These are phyloP conservation scores for Pseudevernia furfuracea DNA, from an alignment of 495 filamentous ascomycete species.

Conservation along the genomic window DNA sequence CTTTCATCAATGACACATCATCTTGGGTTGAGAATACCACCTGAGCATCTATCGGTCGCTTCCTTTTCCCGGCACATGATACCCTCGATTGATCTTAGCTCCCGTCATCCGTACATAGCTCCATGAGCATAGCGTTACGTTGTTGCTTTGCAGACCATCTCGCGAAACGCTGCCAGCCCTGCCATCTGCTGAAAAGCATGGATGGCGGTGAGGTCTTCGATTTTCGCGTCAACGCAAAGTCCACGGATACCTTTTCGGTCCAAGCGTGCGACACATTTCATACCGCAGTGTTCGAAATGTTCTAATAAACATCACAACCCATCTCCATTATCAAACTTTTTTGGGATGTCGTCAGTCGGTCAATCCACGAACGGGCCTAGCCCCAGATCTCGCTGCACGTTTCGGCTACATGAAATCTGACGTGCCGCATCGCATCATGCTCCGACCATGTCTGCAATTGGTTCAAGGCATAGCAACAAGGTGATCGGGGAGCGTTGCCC, in stretches of 20 bases:
- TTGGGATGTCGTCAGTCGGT: neutral
- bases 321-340: neutral
- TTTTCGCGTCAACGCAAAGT: neutral
- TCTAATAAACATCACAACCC: neutral
- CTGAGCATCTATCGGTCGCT: conserved; percentile 6
- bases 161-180: neutral
- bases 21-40: conserved; percentile 25
- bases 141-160: neutral
- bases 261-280: neutral
- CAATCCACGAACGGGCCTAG: neutral
- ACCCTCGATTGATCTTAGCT: conserved; percentile 7
- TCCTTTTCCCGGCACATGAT: neutral
- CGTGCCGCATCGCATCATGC: neutral
- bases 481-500: neutral
- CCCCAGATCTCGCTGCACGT: conserved; percentile 1
- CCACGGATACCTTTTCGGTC: neutral
- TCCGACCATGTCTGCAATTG: neutral
- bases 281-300: neutral
- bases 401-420: neutral
- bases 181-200: neutral
- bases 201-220: neutral
- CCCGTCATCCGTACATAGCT: neutral
- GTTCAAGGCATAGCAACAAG: neutral
- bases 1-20: conserved; percentile 26
- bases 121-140: conserved; percentile 6